Evolutionary conservation across 2,329 filamentous ascomycete genomes (phyloP).

Genomic region (Tolypocladium tropicale): DNA sequence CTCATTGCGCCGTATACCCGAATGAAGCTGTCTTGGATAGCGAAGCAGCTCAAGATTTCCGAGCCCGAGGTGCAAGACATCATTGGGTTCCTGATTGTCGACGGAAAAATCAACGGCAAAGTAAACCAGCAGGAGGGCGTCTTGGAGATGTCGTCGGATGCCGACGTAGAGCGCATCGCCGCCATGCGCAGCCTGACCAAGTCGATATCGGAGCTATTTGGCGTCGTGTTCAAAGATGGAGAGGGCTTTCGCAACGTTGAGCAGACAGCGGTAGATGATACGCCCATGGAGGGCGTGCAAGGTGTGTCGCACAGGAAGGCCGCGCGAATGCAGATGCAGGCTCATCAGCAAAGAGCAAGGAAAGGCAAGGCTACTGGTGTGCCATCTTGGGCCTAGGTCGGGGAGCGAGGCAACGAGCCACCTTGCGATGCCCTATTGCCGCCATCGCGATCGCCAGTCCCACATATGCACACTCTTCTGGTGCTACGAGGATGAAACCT

Average conservation of each 20-base stretch:
- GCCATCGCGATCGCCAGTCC: background rate
- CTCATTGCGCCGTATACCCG: slow-evolving; percentile 90
- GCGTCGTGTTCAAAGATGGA: slow-evolving; percentile 63
- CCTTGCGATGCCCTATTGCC: background rate
- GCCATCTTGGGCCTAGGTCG: background rate
- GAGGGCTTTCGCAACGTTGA: slow-evolving; percentile 50
- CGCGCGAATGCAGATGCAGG: background rate
- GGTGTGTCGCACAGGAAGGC: slow-evolving; percentile 8
- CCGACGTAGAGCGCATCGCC: slow-evolving; percentile 62
- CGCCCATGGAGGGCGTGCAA: slow-evolving; percentile 14
- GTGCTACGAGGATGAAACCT: background rate
- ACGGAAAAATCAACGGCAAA: slow-evolving; percentile 75
- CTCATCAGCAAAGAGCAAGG: background rate
- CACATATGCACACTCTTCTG: background rate
- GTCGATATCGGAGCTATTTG: slow-evolving; percentile 60
- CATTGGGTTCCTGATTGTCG: slow-evolving; percentile 85
- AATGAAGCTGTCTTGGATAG: slow-evolving; percentile 82
- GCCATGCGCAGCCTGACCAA: slow-evolving; percentile 64
- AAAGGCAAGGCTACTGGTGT: background rate
- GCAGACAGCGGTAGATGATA: slow-evolving; percentile 16
- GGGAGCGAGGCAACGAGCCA: background rate
- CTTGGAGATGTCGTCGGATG: slow-evolving; percentile 66
- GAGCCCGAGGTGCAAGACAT: slow-evolving; percentile 88
- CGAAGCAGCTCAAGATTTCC: slow-evolving; percentile 76
- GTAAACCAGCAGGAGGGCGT: slow-evolving; percentile 84